A percentile compares a stretch with the other conserved stretches of the same genome.
These are phyloP conservation scores for Anisodus tanguticus DNA, from an alignment of 257 asterid genomes.

Conservation along the genomic window DNA sequence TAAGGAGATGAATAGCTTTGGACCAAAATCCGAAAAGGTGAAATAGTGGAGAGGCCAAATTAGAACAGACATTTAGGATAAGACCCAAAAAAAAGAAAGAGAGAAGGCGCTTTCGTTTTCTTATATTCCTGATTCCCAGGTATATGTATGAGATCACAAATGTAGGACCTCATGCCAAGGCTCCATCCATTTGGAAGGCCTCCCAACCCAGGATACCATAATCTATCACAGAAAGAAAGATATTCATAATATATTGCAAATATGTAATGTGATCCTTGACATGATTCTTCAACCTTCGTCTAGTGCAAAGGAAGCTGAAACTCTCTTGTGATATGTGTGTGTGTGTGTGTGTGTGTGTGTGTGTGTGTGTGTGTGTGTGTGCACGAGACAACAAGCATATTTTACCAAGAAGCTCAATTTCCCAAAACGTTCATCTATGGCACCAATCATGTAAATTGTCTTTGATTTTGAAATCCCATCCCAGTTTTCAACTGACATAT, in stretches of 20 bases:
- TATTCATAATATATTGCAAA: slow-evolving; percentile 12
- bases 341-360: too few species aligned
- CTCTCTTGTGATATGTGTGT: neutral
- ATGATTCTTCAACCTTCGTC: neutral
- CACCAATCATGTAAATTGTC: slow-evolving; percentile 66
- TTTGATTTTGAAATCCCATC: slow-evolving; percentile 87
- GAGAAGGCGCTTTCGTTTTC: neutral
- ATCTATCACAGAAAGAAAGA: neutral
- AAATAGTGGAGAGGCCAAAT: slow-evolving; percentile 1
- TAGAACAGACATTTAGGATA: slow-evolving; percentile 5
- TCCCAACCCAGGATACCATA: neutral
- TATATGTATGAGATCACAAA: slow-evolving; percentile 2
- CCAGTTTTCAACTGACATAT: slow-evolving; percentile 89
- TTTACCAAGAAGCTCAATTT: slow-evolving; percentile 91
- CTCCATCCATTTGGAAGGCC: neutral
- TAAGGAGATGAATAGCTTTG: neutral
- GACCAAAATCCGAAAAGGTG: neutral
- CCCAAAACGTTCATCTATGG: slow-evolving; percentile 85
- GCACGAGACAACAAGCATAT: slow-evolving; percentile 23
- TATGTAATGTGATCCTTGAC: neutral
- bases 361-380: too few species aligned
- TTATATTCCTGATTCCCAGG: slow-evolving; percentile 17
- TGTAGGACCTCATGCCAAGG: neutral
- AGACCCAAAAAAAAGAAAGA: neutral
- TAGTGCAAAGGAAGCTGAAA: slow-evolving; percentile 32